Evolutionary conservation across 305 asterid species (phyloP).

Genomic region (Caryopteris hybrid): DNA sequence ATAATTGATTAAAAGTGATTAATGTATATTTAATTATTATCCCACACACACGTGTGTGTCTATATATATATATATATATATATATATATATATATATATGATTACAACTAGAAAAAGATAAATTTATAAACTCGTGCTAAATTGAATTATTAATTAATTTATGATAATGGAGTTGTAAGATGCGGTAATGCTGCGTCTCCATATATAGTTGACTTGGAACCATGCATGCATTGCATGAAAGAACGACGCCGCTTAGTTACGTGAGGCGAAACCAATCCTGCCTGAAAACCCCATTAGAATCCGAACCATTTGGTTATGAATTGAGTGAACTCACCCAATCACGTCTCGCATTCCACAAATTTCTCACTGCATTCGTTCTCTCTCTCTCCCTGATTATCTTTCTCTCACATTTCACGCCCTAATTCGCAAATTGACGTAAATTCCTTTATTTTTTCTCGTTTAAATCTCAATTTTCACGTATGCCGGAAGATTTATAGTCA

Average conservation of each 20-base stretch:
- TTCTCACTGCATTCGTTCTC: conserved; percentile 1
- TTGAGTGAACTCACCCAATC: conserved; percentile 17
- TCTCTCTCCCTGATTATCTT: not conserved
- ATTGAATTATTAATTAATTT: too few relatives aligned
- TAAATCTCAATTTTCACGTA: not conserved
- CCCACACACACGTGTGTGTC: too few relatives aligned
- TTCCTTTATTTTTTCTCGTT: not conserved
- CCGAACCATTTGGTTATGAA: not conserved
- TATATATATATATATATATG: too few relatives aligned
- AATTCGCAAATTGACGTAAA: not conserved
- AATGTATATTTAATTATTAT: too few relatives aligned
- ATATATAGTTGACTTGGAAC: too few relatives aligned
- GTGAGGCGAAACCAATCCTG: not conserved
- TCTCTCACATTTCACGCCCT: conserved; percentile 12
- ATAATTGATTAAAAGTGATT: too few relatives aligned
- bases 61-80: too few relatives aligned
- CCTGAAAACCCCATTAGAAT: not conserved
- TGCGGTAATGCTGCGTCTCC: too few relatives aligned
- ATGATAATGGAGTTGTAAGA: too few relatives aligned
- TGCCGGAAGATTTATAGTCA: not conserved
- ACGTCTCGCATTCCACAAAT: conserved; percentile 6
- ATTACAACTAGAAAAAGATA: too few relatives aligned
- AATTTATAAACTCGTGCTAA: too few relatives aligned
- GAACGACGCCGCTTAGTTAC: not conserved
- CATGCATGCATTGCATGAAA: not conserved